These are phyloP conservation scores for Fusarium poae DNA, from an alignment of 2,329 filamentous ascomycete species.

Conservation along the genomic window DNA sequence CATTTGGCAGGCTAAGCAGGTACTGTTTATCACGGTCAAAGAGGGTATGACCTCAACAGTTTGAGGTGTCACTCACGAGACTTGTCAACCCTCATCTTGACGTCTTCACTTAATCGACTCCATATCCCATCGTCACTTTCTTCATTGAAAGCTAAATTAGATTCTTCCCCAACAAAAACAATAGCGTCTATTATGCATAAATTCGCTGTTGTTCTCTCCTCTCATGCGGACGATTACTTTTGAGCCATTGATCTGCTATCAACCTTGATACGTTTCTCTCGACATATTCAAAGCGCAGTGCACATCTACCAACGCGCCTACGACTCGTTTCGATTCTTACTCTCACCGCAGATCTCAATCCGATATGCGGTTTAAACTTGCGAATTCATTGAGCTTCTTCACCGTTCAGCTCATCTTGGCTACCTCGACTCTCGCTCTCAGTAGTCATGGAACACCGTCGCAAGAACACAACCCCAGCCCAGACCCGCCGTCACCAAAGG, in stretches of 20 bases:
- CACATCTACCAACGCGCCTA: not conserved
- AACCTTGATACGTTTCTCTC: not conserved
- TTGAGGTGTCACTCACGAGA: slow-evolving; percentile 41
- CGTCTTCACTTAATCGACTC: slow-evolving; percentile 35
- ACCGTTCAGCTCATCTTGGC: slow-evolving; percentile 39
- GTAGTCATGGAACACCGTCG: slow-evolving; percentile 24
- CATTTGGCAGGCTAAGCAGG: slow-evolving; percentile 14
- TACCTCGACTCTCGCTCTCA: slow-evolving; percentile 25
- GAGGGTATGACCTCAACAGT: slow-evolving; percentile 46
- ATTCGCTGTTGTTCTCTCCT: not conserved
- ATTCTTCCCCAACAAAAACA: slow-evolving; percentile 15
- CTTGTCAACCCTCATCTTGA: slow-evolving; percentile 37
- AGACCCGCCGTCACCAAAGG: slow-evolving; percentile 61
- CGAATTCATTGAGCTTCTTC: slow-evolving; percentile 17
- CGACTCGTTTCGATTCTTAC: not conserved
- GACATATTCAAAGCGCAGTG: not conserved
- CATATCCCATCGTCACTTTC: slow-evolving; percentile 10
- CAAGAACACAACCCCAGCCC: slow-evolving; percentile 6
- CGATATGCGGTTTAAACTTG: slow-evolving; percentile 25
- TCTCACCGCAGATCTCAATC: slow-evolving; percentile 3
- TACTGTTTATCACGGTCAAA: slow-evolving; percentile 13
- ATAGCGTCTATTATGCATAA: slow-evolving; percentile 10
- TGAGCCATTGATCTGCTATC: not conserved
- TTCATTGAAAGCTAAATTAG: slow-evolving; percentile 2
- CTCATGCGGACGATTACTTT: not conserved